These are phyloP conservation scores for Populus davidiana DNA, from an alignment of 345 rosid species.

Conservation along the genomic window DNA sequence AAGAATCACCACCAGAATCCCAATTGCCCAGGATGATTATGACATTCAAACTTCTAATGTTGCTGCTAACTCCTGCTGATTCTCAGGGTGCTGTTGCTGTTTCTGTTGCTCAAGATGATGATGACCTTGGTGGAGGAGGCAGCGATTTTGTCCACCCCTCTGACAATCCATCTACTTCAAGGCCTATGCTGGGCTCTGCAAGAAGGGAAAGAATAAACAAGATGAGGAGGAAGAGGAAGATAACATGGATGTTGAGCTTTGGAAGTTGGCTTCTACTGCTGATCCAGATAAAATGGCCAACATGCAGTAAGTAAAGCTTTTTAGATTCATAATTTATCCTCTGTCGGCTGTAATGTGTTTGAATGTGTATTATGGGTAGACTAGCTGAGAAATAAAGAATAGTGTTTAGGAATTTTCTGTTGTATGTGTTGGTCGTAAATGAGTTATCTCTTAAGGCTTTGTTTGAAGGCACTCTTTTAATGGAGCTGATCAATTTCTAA, in stretches of 20 bases:
- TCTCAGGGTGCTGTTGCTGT: conserved; percentile 6
- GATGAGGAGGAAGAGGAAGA: conserved; percentile 88
- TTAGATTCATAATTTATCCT: not conserved
- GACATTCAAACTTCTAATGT: conserved; percentile 24
- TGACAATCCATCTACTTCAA: conserved; percentile 21
- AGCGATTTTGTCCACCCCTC: not conserved
- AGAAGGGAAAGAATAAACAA: conserved; percentile 46
- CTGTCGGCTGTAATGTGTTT: not conserved
- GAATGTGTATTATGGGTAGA: not conserved
- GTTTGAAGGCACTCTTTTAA: not conserved
- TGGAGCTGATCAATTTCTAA: not conserved
- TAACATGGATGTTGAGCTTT: conserved; percentile 79
- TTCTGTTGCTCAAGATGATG: conserved; percentile 2
- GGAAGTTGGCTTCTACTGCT: conserved; percentile 61
- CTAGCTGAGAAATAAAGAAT: not conserved
- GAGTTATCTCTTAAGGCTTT: not conserved
- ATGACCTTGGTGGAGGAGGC: not conserved
- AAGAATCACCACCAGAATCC: conserved; percentile 71
- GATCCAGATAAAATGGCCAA: conserved; percentile 84
- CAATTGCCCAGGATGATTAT: conserved; percentile 38
- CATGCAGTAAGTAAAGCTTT: conserved; percentile 70
- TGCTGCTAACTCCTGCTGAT: conserved; percentile 14
- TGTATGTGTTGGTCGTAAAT: not conserved
- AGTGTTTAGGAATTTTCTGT: not conserved
- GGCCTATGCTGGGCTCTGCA: conserved; percentile 11